Percentiles rank a stretch among this genome's conserved stretches.
Conservation (phyloP, 345 rosid genomes). For the Aquilaria sinensis region DNA sequence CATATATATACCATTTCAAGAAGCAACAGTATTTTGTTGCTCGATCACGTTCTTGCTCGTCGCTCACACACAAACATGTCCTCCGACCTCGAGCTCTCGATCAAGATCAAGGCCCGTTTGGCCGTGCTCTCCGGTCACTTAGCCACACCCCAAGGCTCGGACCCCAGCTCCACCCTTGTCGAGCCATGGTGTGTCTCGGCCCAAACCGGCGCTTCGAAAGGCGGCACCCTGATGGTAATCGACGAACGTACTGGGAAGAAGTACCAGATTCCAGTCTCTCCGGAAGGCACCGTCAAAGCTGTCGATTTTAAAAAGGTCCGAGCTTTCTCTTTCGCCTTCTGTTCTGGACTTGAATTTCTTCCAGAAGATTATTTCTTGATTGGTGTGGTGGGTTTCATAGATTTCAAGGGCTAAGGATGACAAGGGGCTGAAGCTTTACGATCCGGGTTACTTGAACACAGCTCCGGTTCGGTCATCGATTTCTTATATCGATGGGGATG, state of each 20-base stretch:
- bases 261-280: slow-evolving; percentile 51
- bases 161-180: slow-evolving; percentile 19
- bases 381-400: slow-evolving; percentile 24
- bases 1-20: too few relatives aligned
- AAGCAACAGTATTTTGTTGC: too few relatives aligned
- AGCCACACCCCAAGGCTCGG: slow-evolving; percentile 4
- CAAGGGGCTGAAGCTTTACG: slow-evolving; percentile 80
- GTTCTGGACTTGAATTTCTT: background rate
- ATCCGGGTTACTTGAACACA: slow-evolving; percentile 91
- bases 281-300: slow-evolving; percentile 72
- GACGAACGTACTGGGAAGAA: slow-evolving; percentile 77
- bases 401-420: slow-evolving; percentile 63
- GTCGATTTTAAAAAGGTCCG: slow-evolving; percentile 78
- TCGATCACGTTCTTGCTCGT: too few relatives aligned
- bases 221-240: slow-evolving; percentile 48
- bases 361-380: background rate
- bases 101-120: slow-evolving; percentile 45
- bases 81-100: slow-evolving; percentile 22
- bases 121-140: slow-evolving; percentile 73
- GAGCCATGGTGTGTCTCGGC: slow-evolving; percentile 51
- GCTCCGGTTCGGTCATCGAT: slow-evolving; percentile 88
- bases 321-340: background rate
- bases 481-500: slow-evolving; percentile 93
- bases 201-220: slow-evolving; percentile 27
- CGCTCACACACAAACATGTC: background rate